phyloP scores from a whole-genome alignment of 1,139 yeast genomes.

The Diutina neorugosa region DNA sequence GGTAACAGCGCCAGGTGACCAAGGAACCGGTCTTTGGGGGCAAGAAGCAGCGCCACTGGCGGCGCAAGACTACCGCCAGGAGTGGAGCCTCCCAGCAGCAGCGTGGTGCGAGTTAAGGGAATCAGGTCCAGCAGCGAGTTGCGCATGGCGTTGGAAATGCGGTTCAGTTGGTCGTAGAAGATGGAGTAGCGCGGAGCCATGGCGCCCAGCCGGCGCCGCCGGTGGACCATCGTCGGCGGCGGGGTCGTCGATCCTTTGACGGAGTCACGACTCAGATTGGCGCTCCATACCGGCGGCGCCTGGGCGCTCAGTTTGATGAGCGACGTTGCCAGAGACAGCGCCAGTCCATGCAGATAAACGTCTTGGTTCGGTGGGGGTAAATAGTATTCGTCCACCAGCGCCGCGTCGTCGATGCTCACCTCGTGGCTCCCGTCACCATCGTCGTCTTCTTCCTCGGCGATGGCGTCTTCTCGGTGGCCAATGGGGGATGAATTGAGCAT shows the following conservation, averaged over 20 bases:
- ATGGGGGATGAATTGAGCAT: not conserved
- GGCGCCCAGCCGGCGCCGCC: conserved; percentile 2
- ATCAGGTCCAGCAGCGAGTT: conserved; percentile 1
- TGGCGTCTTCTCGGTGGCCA: not conserved
- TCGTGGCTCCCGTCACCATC: not conserved
- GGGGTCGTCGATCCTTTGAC: not conserved
- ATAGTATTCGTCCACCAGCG: conserved; percentile 1
- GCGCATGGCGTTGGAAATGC: conserved; percentile 3
- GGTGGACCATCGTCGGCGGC: not conserved
- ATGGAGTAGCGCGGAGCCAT: not conserved
- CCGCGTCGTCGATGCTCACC: conserved; percentile 2
- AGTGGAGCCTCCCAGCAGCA: not conserved
- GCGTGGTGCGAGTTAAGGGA: conserved; percentile 1
- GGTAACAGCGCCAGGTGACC: conserved; percentile 4
- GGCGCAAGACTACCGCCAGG: not conserved
- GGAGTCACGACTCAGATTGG: not conserved
- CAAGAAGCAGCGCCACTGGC: not conserved
- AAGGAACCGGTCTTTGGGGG: conserved; percentile 3
- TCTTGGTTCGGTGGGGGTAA: not conserved
- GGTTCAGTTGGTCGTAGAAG: conserved; percentile 3
- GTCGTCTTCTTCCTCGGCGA: conserved; percentile 4
- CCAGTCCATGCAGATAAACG: not conserved
- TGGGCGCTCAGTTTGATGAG: not conserved
- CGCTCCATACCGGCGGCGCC: conserved; percentile 1
- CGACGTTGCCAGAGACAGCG: conserved; percentile 1